A percentile compares a stretch with the other conserved stretches of the same genome.
These are phyloP conservation scores for Pseudogymnoascus verrucosus DNA, from an alignment of 2,329 filamentous ascomycete species.

Conservation along the genomic window DNA sequence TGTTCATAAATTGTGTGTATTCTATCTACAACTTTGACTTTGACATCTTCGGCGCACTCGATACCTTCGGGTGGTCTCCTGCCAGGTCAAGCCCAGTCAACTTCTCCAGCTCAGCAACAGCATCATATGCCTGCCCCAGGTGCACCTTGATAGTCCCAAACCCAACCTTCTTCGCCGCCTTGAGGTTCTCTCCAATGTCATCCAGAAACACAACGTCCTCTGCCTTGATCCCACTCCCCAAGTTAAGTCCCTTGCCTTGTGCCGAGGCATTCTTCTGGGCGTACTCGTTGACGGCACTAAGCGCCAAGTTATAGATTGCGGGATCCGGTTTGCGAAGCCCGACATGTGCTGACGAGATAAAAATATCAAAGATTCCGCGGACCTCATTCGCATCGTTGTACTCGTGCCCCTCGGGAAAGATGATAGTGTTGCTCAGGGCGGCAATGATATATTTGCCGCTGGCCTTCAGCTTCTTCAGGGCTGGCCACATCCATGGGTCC, in stretches of 20 bases:
- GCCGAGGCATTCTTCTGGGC: conserved; percentile 43
- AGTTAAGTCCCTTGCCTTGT: conserved; percentile 35
- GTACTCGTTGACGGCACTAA: conserved; percentile 57
- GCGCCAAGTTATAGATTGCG: conserved; percentile 67
- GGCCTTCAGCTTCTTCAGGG: conserved; percentile 59
- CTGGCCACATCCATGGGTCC: conserved; percentile 85
- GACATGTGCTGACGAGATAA: conserved; percentile 77
- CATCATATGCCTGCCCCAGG: conserved; percentile 68
- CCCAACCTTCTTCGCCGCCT: conserved; percentile 64
- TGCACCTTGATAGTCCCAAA: conserved; percentile 80
- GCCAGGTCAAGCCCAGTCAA: conserved; percentile 59
- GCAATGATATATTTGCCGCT: conserved; percentile 64
- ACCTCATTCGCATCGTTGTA: conserved; percentile 54
- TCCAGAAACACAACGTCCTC: conserved; percentile 77
- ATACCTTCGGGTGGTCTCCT: conserved; percentile 14
- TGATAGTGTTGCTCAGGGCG: conserved; percentile 82
- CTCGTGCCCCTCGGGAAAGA: conserved; percentile 68
- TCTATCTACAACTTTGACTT: conserved; percentile 7
- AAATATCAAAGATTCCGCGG: conserved; percentile 70
- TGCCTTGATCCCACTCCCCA: conserved; percentile 46
- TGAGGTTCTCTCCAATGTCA: conserved; percentile 85
- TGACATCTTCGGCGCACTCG: conserved; percentile 3
- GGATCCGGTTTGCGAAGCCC: conserved; percentile 83
- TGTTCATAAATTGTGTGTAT: not conserved
- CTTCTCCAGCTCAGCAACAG: conserved; percentile 72